Conservation (phyloP, 768 basidiomycete genomes). For the Tylopilus plumbeoviolaceoides region DNA sequence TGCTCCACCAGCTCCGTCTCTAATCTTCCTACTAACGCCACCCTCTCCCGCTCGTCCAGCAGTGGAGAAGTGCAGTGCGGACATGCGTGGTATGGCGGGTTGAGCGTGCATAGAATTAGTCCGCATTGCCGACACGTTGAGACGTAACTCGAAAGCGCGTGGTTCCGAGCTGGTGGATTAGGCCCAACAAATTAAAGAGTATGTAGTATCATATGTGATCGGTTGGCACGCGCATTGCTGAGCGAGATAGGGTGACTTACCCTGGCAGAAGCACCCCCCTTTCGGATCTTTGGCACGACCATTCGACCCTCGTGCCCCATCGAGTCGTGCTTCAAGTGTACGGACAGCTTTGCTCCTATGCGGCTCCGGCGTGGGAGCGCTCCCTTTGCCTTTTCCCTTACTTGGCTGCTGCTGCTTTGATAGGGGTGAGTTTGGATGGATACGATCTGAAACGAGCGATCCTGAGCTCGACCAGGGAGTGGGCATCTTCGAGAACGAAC, state of each 20-base stretch:
- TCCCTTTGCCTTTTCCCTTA: constrained; percentile 37
- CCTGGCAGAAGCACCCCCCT: constrained; percentile 70
- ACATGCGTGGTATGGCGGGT: constrained; percentile 51
- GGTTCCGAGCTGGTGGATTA: constrained; percentile 44
- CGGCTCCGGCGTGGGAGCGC: constrained; percentile 31
- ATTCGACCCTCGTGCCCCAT: constrained; percentile 35
- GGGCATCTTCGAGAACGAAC: background rate
- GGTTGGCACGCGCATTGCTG: background rate
- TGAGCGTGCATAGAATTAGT: constrained; percentile 57
- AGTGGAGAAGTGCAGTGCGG: constrained; percentile 48
- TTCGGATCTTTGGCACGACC: constrained; percentile 47
- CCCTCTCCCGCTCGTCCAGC: constrained; percentile 31
- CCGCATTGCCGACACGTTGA: constrained; percentile 57
- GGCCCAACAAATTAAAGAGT: background rate
- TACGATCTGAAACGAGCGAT: constrained; percentile 55
- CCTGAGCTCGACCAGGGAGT: constrained; percentile 31
- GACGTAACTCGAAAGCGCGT: constrained; percentile 53
- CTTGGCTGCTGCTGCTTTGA: constrained; percentile 16
- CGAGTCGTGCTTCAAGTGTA: constrained; percentile 43
- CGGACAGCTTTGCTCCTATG: constrained; percentile 49
- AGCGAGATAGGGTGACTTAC: constrained; percentile 28
- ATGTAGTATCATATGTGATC: background rate
- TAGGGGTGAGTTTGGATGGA: constrained; percentile 32
- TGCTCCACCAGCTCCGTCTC: constrained; percentile 42
- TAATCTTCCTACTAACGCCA: constrained; percentile 39